A percentile compares a stretch with the other conserved stretches of the same genome.
Conservation (phyloP, 2,329 filamentous ascomycete species). For the Scedosporium boydii region DNA sequence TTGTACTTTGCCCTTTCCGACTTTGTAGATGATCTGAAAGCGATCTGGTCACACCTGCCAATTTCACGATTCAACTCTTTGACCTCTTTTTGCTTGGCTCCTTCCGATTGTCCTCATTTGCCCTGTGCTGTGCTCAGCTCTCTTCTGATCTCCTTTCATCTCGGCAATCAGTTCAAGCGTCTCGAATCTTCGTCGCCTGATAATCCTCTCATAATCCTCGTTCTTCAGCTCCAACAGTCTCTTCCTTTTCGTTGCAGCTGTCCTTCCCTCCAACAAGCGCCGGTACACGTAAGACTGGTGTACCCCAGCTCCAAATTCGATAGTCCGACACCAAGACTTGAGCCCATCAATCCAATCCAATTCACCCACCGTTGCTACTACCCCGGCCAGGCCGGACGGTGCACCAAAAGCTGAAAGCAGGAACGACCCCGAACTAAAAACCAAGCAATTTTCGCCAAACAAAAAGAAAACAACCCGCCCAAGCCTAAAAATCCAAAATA, state of each 20-base stretch:
- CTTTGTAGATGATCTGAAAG: too few species aligned
- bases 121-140: not conserved
- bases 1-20: too few species aligned
- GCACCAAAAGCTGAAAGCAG: too few species aligned
- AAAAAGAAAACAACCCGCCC: too few species aligned
- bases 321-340: too few species aligned
- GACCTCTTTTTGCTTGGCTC: not conserved
- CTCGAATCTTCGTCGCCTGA: not conserved
- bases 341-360: too few species aligned
- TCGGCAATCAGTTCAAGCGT: not conserved
- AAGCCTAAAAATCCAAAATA: too few species aligned
- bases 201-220: not conserved
- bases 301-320: not conserved
- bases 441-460: too few species aligned
- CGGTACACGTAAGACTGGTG: not conserved
- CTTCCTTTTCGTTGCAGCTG: not conserved
- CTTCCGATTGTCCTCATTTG: not conserved
- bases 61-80: not conserved
- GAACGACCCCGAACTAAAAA: too few species aligned
- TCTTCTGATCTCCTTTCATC: not conserved
- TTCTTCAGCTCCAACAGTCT: not conserved
- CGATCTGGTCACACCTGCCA: not conserved
- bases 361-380: too few species aligned
- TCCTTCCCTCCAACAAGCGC: not conserved
- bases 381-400: too few species aligned